These are phyloP conservation scores for Helianthus tuberosus DNA, from an alignment of 129 eudicot species.

Conservation along the genomic window DNA sequence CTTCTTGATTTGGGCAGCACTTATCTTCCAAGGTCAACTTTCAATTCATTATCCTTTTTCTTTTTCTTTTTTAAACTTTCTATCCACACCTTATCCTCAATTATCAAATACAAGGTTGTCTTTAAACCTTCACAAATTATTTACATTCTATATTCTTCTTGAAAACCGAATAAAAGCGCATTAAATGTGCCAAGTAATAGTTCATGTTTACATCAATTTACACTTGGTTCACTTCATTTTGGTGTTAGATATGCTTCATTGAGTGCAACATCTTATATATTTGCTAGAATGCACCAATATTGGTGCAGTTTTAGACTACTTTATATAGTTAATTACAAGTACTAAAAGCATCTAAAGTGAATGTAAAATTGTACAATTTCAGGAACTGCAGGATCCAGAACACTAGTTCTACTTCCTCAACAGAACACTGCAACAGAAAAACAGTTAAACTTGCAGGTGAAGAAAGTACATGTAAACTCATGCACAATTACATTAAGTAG, in stretches of 20 bases:
- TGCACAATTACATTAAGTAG: constrained; percentile 5
- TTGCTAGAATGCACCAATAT: constrained; percentile 4
- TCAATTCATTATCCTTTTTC: neutral
- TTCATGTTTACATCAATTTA: neutral
- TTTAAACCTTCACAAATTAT: constrained; percentile 26
- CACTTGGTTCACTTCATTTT: constrained; percentile 1
- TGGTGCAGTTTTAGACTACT: neutral
- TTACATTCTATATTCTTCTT: constrained; percentile 1
- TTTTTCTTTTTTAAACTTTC: neutral
- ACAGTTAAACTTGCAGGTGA: constrained; percentile 54
- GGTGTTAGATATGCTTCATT: constrained; percentile 7
- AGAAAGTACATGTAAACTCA: constrained; percentile 25
- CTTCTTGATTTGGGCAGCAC: constrained; percentile 48
- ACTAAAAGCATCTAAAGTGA: constrained; percentile 17
- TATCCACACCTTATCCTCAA: constrained; percentile 25
- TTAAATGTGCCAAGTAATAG: neutral
- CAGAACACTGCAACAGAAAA: constrained; percentile 35
- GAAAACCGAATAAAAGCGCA: neutral
- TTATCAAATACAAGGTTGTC: constrained; percentile 8
- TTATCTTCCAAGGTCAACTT: constrained; percentile 48
- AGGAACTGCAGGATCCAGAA: constrained; percentile 55
- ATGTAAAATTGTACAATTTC: constrained; percentile 32
- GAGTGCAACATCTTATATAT: neutral
- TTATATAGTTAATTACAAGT: constrained; percentile 15
- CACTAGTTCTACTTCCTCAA: constrained; percentile 35